Percentiles rank a stretch among this genome's conserved stretches.
Conservation (phyloP, 306 rosid genomes). For the Vigna mungo region DNA sequence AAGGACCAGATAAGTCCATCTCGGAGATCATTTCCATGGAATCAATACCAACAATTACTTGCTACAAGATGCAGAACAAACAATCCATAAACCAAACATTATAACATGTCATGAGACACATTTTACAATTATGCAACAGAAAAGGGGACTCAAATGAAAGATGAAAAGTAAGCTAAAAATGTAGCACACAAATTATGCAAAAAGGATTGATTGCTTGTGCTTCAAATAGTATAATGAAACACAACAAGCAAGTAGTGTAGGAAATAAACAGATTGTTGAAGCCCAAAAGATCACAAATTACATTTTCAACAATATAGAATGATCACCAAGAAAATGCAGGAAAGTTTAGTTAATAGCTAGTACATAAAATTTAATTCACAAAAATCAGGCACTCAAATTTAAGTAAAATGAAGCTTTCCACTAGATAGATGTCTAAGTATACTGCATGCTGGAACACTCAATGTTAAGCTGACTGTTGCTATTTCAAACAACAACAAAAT, state of each 20-base stretch:
- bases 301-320: constrained; percentile 10
- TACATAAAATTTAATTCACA: constrained; percentile 11
- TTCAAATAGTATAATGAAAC: constrained; percentile 25
- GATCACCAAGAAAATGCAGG: constrained; percentile 7
- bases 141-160: constrained; percentile 8
- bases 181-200: constrained; percentile 28
- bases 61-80: constrained; percentile 62
- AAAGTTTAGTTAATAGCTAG: constrained; percentile 4
- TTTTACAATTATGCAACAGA: constrained; percentile 21
- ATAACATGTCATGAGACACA: constrained; percentile 25
- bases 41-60: constrained; percentile 92
- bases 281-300: constrained; percentile 13
- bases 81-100: constrained; percentile 33
- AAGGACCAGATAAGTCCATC: constrained; percentile 79
- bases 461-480: not conserved
- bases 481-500: not conserved
- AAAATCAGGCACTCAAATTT: constrained; percentile 1
- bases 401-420: constrained; percentile 10
- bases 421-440: constrained; percentile 1
- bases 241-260: constrained; percentile 17
- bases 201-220: constrained; percentile 3
- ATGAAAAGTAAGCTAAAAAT: constrained; percentile 15
- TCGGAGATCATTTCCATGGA: constrained; percentile 84
- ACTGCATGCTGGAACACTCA: constrained; percentile 10
- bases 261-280: constrained; percentile 23